Conservation (phyloP, 2,329 filamentous ascomycete species). For the Paraconiothyrium brasiliense region DNA sequence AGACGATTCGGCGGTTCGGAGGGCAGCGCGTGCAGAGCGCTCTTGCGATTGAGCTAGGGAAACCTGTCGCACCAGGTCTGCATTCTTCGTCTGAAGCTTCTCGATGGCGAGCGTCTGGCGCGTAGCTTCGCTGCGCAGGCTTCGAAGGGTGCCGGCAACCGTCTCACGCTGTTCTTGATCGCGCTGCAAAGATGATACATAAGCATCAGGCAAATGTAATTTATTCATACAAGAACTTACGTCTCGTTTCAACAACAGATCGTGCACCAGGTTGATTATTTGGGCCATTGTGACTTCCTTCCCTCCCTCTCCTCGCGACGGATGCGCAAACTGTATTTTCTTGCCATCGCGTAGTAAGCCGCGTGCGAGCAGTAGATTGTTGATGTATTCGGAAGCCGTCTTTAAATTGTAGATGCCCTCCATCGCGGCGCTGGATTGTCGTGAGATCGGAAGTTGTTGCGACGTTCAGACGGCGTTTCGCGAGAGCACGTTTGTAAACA, state of each 20-base stretch:
- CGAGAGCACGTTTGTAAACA: slow-evolving; percentile 19
- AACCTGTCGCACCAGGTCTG: slow-evolving; percentile 66
- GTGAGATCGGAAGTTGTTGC: background rate
- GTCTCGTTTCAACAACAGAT: slow-evolving; percentile 88
- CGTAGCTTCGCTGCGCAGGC: slow-evolving; percentile 76
- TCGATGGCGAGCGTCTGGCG: slow-evolving; percentile 76
- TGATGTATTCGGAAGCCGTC: slow-evolving; percentile 70
- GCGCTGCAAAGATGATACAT: slow-evolving; percentile 64
- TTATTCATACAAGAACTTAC: slow-evolving; percentile 59
- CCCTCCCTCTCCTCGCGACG: slow-evolving; percentile 69
- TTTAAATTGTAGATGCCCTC: slow-evolving; percentile 63
- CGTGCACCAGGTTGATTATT: slow-evolving; percentile 93
- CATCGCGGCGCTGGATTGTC: slow-evolving; percentile 29
- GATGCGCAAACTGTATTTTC: slow-evolving; percentile 82
- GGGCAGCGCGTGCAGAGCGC: slow-evolving; percentile 72
- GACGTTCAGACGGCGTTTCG: background rate
- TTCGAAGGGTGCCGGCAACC: slow-evolving; percentile 79
- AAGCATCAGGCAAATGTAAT: slow-evolving; percentile 15
- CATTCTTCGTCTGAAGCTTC: slow-evolving; percentile 63
- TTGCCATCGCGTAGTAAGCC: slow-evolving; percentile 71
- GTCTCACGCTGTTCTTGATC: slow-evolving; percentile 90
- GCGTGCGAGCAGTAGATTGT: slow-evolving; percentile 71
- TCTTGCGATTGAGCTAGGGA: slow-evolving; percentile 74
- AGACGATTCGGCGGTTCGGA: slow-evolving; percentile 77
- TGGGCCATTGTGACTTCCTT: slow-evolving; percentile 78